Evolutionary conservation across 352 stramenopile genomes (phyloP), one percentile per base, ranked within the genome.

Genomic region (Poterioochromonas sp.): DNA sequence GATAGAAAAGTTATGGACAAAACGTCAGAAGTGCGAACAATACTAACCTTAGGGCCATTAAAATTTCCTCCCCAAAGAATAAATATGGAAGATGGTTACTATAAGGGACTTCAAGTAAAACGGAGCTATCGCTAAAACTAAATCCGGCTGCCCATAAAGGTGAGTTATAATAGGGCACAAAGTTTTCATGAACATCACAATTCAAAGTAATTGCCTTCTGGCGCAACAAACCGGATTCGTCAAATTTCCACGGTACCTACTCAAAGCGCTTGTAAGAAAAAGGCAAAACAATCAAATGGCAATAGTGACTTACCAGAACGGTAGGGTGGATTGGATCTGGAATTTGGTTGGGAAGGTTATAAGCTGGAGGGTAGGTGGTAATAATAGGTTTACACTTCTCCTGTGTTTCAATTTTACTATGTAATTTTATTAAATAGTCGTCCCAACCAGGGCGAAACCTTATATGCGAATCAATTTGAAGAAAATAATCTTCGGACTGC

Each of bases 401-500:
- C 29, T 64, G 8, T 11, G 12, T 34, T 41, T 78, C 51, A 34
- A 64, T 64, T 29, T 84, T 82, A 15, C 49, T 54, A 22, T 95
- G 84, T 76, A 93, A 83, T 32, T 84, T 60, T 71, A 97, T 89
- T 54, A 98, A 80, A 73, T 91, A 96, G 12, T 77, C 82, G 81
- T 98, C 93, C 92, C 92, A 98, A 26, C 78, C 53, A 40, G 78
- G 54, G 34, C 85, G 69, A 79, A 91, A 90, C 22, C 91, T 87
- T 87, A 95, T 98, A 83, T 97, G 93, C 73, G 91, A 95, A 82
- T 98, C 93, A 79, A 97, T 94, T 82, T 97, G 92, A 1, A 98
- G 86, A 44, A 95, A 87, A 81, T 91, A 97, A 18, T 86, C 51
- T 81, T 98, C 92, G 35, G 84, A 87, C 26, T 85, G 65, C 80